Percentiles rank a stretch among this genome's conserved stretches.
Evolutionary conservation across 73 alveolate species (phyloP).

Genomic region (Stentor roeselii): DNA sequence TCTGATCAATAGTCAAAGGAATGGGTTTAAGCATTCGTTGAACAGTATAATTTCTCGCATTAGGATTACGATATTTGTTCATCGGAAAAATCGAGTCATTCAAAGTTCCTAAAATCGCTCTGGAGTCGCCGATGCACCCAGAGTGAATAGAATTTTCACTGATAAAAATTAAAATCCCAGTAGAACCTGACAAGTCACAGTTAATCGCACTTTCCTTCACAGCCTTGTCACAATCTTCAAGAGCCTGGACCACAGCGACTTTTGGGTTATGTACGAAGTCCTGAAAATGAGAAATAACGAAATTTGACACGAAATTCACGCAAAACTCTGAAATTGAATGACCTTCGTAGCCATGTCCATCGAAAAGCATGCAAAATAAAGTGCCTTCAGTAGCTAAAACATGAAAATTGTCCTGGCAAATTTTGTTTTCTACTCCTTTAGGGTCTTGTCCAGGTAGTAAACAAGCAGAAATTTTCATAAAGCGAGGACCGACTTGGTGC

Average conservation of each 20-base stretch:
- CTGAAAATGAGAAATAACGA: not conserved
- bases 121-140: not conserved
- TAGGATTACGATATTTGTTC: not conserved
- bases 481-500: not conserved
- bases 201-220: not conserved
- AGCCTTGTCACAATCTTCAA: not conserved
- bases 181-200: not conserved
- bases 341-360: conserved; percentile 28
- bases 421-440: not conserved
- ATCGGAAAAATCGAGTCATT: not conserved
- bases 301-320: not conserved
- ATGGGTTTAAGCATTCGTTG: not conserved
- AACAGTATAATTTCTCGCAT: not conserved
- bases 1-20: not conserved
- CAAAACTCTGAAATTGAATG: not conserved
- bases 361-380: not conserved
- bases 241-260: not conserved
- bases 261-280: not conserved
- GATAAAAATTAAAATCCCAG: not conserved
- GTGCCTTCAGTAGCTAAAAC: not conserved
- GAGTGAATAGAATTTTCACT: not conserved
- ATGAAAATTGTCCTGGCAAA: conserved; percentile 2
- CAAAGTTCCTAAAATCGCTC: not conserved
- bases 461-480: conserved; percentile 20
- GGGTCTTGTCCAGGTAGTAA: conserved; percentile 27